A percentile compares a stretch with the other conserved stretches of the same genome.
Conservation (phyloP, 352 stramenopile species). For the Halophytophthora batemanensis region DNA sequence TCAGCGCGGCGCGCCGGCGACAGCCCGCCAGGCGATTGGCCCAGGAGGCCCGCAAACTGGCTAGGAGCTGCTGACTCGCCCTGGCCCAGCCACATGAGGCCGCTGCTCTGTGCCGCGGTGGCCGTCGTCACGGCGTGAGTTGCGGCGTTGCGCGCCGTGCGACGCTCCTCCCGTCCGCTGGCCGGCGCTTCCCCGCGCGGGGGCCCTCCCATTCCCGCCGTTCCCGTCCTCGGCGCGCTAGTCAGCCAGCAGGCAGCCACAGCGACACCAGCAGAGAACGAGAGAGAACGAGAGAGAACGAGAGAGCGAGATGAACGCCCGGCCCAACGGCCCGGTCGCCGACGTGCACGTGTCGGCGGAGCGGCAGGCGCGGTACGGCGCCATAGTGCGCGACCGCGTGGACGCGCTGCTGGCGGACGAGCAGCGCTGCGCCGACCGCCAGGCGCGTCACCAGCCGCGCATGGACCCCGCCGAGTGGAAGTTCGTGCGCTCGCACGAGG, state of each 20-base stretch:
- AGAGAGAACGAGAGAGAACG: too few species aligned
- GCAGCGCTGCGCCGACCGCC: constrained; percentile 25
- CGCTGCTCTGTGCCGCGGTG: too few species aligned
- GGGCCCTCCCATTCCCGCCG: too few species aligned
- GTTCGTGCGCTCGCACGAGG: constrained; percentile 27
- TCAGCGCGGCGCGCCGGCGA: too few species aligned
- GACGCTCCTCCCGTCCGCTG: too few species aligned
- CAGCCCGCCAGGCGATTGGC: too few species aligned
- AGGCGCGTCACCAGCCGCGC: constrained; percentile 20
- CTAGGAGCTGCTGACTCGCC: too few species aligned
- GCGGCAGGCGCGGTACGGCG: constrained; percentile 29
- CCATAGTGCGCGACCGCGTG: constrained; percentile 28
- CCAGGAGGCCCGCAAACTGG: too few species aligned
- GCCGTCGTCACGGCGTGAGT: too few species aligned
- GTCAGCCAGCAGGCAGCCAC: background rate
- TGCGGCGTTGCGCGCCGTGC: too few species aligned
- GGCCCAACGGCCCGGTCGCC: constrained; percentile 23
- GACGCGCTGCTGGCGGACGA: constrained; percentile 34
- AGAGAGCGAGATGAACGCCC: constrained; percentile 10
- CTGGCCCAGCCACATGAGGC: too few species aligned
- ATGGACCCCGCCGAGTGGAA: constrained; percentile 52
- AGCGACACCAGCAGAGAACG: background rate
- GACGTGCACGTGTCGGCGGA: constrained; percentile 23
- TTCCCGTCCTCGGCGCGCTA: background rate
- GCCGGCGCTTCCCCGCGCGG: too few species aligned